Percentiles rank a stretch among this genome's conserved stretches.
Evolutionary conservation across 2,329 filamentous ascomycete genomes (phyloP).

Genomic region (Fusarium protoensiforme): DNA sequence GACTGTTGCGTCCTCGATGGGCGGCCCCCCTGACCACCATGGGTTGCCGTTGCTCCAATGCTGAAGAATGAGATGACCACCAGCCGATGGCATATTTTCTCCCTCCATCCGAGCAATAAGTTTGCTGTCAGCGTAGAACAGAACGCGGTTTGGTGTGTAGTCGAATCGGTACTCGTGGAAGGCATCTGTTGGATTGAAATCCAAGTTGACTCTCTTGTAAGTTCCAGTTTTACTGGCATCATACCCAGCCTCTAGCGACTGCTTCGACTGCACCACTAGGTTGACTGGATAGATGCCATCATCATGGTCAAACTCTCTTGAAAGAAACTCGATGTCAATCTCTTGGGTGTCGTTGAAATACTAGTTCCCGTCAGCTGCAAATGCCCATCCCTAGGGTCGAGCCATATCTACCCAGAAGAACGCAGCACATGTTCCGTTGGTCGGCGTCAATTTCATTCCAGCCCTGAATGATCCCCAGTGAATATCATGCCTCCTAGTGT

Average conservation of each 20-base stretch:
- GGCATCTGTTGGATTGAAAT: slow-evolving; percentile 71
- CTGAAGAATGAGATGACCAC: slow-evolving; percentile 76
- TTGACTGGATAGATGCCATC: slow-evolving; percentile 71
- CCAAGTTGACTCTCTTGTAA: slow-evolving; percentile 67
- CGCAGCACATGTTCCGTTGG: slow-evolving; percentile 77
- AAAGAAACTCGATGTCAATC: slow-evolving; percentile 85
- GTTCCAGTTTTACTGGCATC: slow-evolving; percentile 70
- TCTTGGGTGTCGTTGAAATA: slow-evolving; percentile 84
- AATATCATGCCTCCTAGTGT: slow-evolving; percentile 69
- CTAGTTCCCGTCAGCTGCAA: slow-evolving; percentile 51
- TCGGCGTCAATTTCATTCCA: slow-evolving; percentile 70
- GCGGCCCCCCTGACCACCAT: slow-evolving; percentile 78
- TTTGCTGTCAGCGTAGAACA: slow-evolving; percentile 75
- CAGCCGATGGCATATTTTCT: slow-evolving; percentile 65
- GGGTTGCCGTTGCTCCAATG: slow-evolving; percentile 84
- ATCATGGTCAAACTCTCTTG: slow-evolving; percentile 66
- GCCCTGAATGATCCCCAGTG: slow-evolving; percentile 77
- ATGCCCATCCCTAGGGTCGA: background rate
- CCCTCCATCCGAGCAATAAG: slow-evolving; percentile 67
- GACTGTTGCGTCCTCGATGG: slow-evolving; percentile 69
- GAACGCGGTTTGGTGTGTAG: slow-evolving; percentile 70
- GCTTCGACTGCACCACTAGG: slow-evolving; percentile 77
- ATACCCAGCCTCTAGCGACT: slow-evolving; percentile 68
- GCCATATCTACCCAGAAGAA: slow-evolving; percentile 76
- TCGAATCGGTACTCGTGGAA: slow-evolving; percentile 88